Percentiles rank a stretch among this genome's conserved stretches.
Evolutionary conservation across 164 flowering plant species (phyloP).

Genomic region (Kalanchoe fedtschenkoi): DNA sequence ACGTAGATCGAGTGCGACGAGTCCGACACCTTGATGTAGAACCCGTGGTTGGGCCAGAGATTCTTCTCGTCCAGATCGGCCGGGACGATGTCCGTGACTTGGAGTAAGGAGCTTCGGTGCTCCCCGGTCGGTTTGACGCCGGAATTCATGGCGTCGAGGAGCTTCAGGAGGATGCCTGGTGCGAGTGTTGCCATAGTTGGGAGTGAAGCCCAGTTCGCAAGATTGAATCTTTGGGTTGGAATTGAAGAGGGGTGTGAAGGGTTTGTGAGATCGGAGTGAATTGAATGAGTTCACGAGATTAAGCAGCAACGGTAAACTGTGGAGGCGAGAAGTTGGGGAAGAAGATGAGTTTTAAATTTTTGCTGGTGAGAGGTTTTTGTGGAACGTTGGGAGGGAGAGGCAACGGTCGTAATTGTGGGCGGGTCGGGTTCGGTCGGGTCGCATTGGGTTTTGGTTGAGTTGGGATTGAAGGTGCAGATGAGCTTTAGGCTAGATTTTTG

Average conservation of each 20-base stretch:
- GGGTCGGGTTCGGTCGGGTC: background rate
- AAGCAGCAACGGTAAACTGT: background rate
- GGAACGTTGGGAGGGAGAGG: no score
- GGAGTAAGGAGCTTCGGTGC: conserved; percentile 74
- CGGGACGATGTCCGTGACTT: conserved; percentile 92
- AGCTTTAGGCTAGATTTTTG: background rate
- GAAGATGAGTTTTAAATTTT: background rate
- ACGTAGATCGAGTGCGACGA: conserved; percentile 86
- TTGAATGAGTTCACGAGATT: background rate
- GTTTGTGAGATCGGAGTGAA: background rate
- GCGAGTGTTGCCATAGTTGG: conserved; percentile 62
- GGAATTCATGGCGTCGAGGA: conserved; percentile 60
- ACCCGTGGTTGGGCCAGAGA: conserved; percentile 80
- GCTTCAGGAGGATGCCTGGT: conserved; percentile 80
- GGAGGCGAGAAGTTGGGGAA: background rate
- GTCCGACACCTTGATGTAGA: conserved; percentile 82
- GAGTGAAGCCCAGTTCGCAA: background rate
- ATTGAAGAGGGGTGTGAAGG: background rate
- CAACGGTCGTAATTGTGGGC: conserved; percentile 1
- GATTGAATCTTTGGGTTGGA: conserved; percentile 1
- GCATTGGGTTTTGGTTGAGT: background rate
- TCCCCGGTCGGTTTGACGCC: conserved; percentile 73
- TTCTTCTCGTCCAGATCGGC: conserved; percentile 86
- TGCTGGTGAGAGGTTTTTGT: background rate
- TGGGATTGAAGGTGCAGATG: no score